These are phyloP conservation scores for Annulohypoxylon stygium DNA, from an alignment of 495 filamentous ascomycete genomes.

Conservation along the genomic window DNA sequence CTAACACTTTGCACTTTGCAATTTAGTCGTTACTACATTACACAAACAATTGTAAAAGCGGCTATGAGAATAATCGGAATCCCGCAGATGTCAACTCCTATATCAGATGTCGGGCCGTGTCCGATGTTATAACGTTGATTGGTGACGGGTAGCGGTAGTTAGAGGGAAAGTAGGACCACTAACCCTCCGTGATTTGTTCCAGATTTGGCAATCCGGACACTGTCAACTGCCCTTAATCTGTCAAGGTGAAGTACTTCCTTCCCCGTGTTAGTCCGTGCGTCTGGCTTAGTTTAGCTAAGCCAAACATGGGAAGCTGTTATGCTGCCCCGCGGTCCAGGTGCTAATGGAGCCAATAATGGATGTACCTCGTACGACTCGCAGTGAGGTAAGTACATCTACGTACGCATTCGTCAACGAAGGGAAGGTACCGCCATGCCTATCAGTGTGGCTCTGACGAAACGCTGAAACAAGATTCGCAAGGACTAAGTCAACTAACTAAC, in stretches of 20 bases:
- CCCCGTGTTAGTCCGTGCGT: conserved; percentile 16
- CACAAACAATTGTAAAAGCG: background rate
- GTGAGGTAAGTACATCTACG: conserved; percentile 12
- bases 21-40: background rate
- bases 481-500: background rate
- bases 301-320: conserved; percentile 13
- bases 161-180: background rate
- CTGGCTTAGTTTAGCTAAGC: conserved; percentile 23
- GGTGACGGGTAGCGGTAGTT: conserved; percentile 1
- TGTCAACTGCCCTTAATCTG: conserved; percentile 1
- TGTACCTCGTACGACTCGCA: background rate
- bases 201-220: conserved; percentile 34
- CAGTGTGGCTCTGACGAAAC: conserved; percentile 19
- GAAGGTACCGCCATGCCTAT: conserved; percentile 9
- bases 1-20: background rate
- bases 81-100: conserved; percentile 1
- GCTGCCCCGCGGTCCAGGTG: background rate
- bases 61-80: background rate
- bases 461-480: conserved; percentile 17
- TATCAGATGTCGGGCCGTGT: conserved; percentile 4
- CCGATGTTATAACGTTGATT: background rate
- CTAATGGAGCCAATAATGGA: background rate
- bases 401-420: conserved; percentile 12
- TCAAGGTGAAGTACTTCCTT: background rate
- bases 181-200: conserved; percentile 18